These are phyloP conservation scores for Mucor mucedo DNA, from an alignment of 371 early-diverging fungal species.

Conservation along the genomic window DNA sequence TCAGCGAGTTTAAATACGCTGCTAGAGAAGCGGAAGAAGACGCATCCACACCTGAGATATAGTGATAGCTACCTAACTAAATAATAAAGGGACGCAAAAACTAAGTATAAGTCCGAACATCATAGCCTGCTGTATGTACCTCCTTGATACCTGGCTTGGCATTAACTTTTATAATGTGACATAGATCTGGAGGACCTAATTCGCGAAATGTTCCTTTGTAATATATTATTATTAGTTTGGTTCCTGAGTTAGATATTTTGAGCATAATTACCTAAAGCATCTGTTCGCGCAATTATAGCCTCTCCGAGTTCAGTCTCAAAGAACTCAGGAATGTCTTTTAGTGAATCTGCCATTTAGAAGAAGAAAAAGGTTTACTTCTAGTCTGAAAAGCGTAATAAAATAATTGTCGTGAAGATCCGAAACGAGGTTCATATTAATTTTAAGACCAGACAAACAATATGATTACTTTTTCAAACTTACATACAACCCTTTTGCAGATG, in stretches of 20 bases:
- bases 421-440: too few relatives aligned
- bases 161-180: slow-evolving; percentile 90
- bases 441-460: too few relatives aligned
- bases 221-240: too few relatives aligned
- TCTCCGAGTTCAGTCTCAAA: slow-evolving; percentile 92
- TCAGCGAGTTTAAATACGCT: slow-evolving; percentile 93
- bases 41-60: slow-evolving; percentile 92
- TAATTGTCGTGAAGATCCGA: too few relatives aligned
- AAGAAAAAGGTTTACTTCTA: too few relatives aligned
- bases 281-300: slow-evolving; percentile 83
- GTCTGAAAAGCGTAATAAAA: too few relatives aligned
- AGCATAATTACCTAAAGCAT: slow-evolving; percentile 76
- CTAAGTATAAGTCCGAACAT: background rate
- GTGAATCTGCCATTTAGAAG: slow-evolving; percentile 49
- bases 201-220: slow-evolving; percentile 82
- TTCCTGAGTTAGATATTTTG: background rate
- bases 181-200: slow-evolving; percentile 95
- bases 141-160: slow-evolving; percentile 82
- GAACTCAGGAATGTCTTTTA: slow-evolving; percentile 89
- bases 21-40: slow-evolving; percentile 93
- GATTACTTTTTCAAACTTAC: too few relatives aligned
- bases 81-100: too few relatives aligned
- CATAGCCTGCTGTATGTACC: slow-evolving; percentile 44
- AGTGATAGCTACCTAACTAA: slow-evolving; percentile 77
- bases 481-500: too few relatives aligned